Evolutionary conservation across 106 monocot genomes (phyloP), one percentile per base, ranked within the genome.

Genomic region (Dioscorea alata): DNA sequence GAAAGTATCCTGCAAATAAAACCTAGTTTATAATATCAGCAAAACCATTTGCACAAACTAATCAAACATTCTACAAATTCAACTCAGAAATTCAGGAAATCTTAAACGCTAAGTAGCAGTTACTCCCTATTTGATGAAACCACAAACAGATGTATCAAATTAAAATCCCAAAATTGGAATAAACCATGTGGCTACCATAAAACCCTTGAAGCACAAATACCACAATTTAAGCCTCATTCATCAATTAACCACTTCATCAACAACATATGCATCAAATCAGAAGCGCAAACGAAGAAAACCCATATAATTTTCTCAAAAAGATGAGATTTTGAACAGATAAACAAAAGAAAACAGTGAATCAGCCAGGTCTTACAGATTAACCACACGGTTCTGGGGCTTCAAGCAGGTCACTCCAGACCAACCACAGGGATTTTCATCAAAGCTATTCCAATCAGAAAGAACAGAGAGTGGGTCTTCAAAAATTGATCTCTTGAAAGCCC

Each of bases 321-420:
- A 1, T 49, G 16, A 18, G 18, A 57, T 13, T 18, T 16, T 19
- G 16, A 42, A 69, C 17, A 8, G 48, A 25, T 12, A 21, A 50
- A 16, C 18, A 22, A 8, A 61, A 17, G 70, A 25, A 42, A 57
- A 42, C 42, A 42, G 34, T 34, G 49, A 13, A 7, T 17, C 4
- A 61, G 13, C 49, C 13, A 67, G 78, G 66, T 8, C 85, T 85
- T 81, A 94, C 90, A 94, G 50, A 18, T 83, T 71, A 60, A 85
- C 18, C 50, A 94, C 94, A 57, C 58, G 75, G 68, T 82, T 83
- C 63, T 79, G 57, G 56, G 73, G 22, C n/a, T 21, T 61, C 2
- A 89, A 90, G 81, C 99, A 99, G 13, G 18, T 63, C 7, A 99
- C 75, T 15, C 93, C 93, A 59, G 48, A 72, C 93, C 92, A 99